A percentile compares a stretch with the other conserved stretches of the same genome.
phyloP scores from a whole-genome alignment of 129 eudicot species.

The Helichrysum umbraculigerum region DNA sequence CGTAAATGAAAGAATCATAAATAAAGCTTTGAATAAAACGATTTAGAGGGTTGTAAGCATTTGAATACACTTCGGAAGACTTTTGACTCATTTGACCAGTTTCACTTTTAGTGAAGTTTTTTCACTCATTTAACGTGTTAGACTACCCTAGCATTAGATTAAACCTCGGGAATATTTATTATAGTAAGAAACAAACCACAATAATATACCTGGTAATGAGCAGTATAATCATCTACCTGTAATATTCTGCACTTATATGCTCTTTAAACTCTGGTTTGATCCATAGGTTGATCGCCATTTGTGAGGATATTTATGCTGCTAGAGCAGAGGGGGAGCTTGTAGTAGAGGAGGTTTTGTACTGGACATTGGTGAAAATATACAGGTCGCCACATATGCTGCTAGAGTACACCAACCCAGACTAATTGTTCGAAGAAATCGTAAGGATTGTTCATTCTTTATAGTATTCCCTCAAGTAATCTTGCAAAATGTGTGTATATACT shows the following conservation, averaged over 20 bases:
- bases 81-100: background rate
- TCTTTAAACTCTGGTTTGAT: constrained; percentile 13
- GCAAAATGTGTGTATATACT: constrained; percentile 7
- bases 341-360: constrained; percentile 89
- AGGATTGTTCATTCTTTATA: background rate
- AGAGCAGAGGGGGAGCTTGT: constrained; percentile 98
- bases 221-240: background rate
- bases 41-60: background rate
- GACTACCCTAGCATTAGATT: background rate
- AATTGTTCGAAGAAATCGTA: constrained; percentile 24
- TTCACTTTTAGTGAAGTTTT: background rate
- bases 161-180: background rate
- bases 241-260: background rate
- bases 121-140: background rate
- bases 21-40: no score
- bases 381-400: constrained; percentile 98
- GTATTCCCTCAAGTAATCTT: background rate
- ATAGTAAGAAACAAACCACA: background rate
- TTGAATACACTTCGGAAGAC: background rate
- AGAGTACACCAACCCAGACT: constrained; percentile 90
- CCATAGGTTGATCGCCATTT: constrained; percentile 80
- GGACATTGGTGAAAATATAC: constrained; percentile 93
- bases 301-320: constrained; percentile 98
- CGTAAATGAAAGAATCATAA: no score
- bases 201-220: background rate